Evolutionary conservation across 805 yeast genomes (phyloP), one percentile per base, ranked within the genome.

Genomic region (Candida caryicola): DNA sequence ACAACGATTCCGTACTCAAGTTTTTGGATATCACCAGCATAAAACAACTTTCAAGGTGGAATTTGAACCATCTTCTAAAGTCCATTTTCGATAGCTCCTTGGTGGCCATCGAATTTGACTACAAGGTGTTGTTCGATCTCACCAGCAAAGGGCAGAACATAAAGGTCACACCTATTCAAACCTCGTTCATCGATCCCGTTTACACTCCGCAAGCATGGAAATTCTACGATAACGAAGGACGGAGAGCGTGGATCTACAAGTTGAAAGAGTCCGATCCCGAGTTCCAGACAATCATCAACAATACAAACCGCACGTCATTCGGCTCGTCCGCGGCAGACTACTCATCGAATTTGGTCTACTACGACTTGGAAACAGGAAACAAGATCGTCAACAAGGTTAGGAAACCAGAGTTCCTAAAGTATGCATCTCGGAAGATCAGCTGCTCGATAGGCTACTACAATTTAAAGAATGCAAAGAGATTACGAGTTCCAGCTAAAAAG

Each of bases 181-280:
- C 58, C 4, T 58, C 64, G 4, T 62, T 59, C 44, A 45, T 56
- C 26, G 51, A 53, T 32, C 52, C 55, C n/a, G 41, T 47, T 6
- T 45, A 39, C 14, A 48, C 55, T 9, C 66, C 71, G 7, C 59
- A 55, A 37, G 52, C 64, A 1, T 77, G 82, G 82, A 74, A 69
- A 49, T 66, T 68, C 40, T 74, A 65, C 52, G 80, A 76, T 47
- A 73, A 76, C 40, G 81, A 78, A 47, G 95, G 95, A 4, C 70
- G 95, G 44, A 71, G 96, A 44, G 81, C 86, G 9, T 88, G 96
- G 95, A 57, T 88, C 13, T 82, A 79, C 58, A 77, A 73, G 52
- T 60, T 67, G 16, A 50, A 53, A 13, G 47, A 59, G 12, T 32
- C 43, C 1, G 66, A 64, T 37, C 59, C 65, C 2, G 59, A 64